Evolutionary conservation across 192 early-diverging fungal genomes (phyloP).

Genomic region (Radiomyces spectabilis): DNA sequence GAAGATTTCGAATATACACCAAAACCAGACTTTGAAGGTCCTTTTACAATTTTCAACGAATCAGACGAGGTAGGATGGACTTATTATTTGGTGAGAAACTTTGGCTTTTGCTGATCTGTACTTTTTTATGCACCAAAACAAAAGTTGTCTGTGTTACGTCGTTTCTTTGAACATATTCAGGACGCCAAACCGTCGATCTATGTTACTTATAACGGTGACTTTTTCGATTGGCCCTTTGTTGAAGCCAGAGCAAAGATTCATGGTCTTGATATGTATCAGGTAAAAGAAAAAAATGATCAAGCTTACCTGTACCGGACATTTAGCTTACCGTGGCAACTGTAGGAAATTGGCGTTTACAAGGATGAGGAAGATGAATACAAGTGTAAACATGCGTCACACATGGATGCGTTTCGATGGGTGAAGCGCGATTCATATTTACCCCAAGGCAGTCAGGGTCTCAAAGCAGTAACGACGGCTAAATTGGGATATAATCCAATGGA

Average conservation of each 20-base stretch:
- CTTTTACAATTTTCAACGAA: conserved; percentile 96
- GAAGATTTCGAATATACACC: conserved; percentile 98
- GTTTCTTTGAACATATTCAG: conserved; percentile 92
- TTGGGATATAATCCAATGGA: conserved; percentile 97
- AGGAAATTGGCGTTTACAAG: conserved; percentile 86
- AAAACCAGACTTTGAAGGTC: conserved; percentile 91
- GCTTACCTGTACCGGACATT: too few relatives aligned
- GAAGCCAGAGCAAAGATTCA: conserved; percentile 74
- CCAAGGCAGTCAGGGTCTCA: conserved; percentile 93
- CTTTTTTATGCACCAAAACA: too few relatives aligned
- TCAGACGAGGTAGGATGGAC: conserved; percentile 68
- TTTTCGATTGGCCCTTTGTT: conserved; percentile 98
- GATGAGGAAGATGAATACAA: conserved; percentile 83
- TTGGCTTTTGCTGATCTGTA: too few relatives aligned
- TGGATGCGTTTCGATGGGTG: conserved; percentile 98
- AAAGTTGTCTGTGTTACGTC: conserved; percentile 56
- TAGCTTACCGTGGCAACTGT: too few relatives aligned
- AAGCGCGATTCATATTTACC: conserved; percentile 97
- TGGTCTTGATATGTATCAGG: conserved; percentile 80
- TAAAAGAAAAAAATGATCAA: conserved; percentile 27
- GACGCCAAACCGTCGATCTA: conserved; percentile 77
- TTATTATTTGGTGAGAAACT: too few relatives aligned
- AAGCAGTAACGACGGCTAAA: conserved; percentile 94
- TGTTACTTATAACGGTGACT: conserved; percentile 98
- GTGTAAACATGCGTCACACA: conserved; percentile 78